These are phyloP conservation scores for Triticum timopheevii DNA, from an alignment of 176 grass and related monocot species.

Conservation along the genomic window DNA sequence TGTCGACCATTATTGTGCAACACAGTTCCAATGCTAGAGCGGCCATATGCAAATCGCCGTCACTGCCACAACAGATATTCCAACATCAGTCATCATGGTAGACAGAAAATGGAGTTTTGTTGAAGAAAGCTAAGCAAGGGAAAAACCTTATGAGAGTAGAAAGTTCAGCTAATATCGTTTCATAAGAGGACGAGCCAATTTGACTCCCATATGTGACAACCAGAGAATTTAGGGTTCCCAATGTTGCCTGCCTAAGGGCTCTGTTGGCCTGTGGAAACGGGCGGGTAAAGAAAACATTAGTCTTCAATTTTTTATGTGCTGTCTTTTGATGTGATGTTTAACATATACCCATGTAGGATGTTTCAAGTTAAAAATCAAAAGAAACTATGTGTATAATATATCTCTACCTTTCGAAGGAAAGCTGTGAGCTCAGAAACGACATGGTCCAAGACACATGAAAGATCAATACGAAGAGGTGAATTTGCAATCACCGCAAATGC, in stretches of 20 bases:
- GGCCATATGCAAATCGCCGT: neutral
- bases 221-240: neutral
- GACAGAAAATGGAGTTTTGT: neutral
- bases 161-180: neutral
- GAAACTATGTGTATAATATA: neutral
- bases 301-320: neutral
- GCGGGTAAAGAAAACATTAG: neutral
- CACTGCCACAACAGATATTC: neutral
- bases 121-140: neutral
- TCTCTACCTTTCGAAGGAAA: neutral
- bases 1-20: neutral
- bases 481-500: neutral
- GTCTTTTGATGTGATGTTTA: neutral
- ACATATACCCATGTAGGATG: neutral
- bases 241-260: conserved; percentile 4
- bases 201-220: neutral
- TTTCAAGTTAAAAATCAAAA: neutral
- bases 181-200: neutral
- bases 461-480: neutral
- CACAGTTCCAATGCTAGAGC: neutral
- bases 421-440: neutral
- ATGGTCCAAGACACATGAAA: neutral
- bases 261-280: neutral
- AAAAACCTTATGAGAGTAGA: neutral
- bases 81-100: neutral